These are phyloP conservation scores for Trichosporon sp. DNA, from an alignment of 1,284 basidiomycete genomes.

Conservation along the genomic window DNA sequence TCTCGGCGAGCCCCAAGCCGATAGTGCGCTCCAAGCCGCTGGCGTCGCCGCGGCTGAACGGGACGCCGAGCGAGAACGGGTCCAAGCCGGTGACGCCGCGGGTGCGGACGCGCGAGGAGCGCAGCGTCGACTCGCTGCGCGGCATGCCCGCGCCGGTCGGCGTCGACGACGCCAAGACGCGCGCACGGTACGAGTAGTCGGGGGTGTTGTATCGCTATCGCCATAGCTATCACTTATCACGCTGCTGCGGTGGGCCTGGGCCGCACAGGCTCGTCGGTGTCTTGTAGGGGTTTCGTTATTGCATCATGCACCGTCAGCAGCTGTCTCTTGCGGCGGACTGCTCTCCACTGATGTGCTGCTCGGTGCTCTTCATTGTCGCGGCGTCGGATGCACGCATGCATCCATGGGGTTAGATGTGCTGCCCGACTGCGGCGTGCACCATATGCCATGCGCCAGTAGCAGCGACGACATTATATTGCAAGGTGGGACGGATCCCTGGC, in stretches of 20 bases:
- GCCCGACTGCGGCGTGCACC: not conserved
- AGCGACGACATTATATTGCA: no score
- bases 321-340: not conserved
- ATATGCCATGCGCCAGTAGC: no score
- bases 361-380: not conserved
- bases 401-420: not conserved
- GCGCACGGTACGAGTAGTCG: not conserved
- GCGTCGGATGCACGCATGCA: not conserved
- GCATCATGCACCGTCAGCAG: constrained; percentile 2
- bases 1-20: not conserved
- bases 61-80: not conserved
- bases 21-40: constrained; percentile 1
- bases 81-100: constrained; percentile 35
- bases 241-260: no score
- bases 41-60: not conserved
- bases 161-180: not conserved
- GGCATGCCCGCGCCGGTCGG: not conserved
- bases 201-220: constrained; percentile 2
- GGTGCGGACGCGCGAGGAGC: constrained; percentile 36
- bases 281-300: not conserved
- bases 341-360: not conserved
- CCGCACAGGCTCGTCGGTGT: not conserved
- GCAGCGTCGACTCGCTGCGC: constrained; percentile 28
- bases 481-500: not conserved
- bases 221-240: no score